A percentile compares a stretch with the other conserved stretches of the same genome.
These are phyloP conservation scores for Tetradesmus lagerheimii DNA, from an alignment of 139 green algal species.

Conservation along the genomic window DNA sequence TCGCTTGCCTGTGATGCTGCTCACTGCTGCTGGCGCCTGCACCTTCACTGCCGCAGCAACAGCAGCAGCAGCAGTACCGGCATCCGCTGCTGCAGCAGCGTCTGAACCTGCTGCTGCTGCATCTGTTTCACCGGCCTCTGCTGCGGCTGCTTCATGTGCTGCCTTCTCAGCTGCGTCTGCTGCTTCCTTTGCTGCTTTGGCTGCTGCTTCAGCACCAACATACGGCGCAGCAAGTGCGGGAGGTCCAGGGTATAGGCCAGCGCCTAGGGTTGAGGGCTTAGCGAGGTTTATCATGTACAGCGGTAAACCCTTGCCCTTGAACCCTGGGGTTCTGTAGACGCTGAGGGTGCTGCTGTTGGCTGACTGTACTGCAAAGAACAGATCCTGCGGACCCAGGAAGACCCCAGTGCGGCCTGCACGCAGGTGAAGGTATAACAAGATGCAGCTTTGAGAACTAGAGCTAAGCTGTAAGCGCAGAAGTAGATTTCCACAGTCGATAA, in stretches of 20 bases:
- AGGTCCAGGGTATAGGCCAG: conserved; percentile 47
- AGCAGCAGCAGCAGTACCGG: neutral
- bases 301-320: conserved; percentile 25
- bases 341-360: conserved; percentile 39
- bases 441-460: too few species aligned
- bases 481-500: too few species aligned
- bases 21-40: neutral
- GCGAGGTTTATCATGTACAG: conserved; percentile 50
- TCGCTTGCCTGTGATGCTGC: neutral
- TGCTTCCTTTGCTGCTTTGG: conserved; percentile 23
- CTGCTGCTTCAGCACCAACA: conserved; percentile 35
- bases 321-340: conserved; percentile 41
- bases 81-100: neutral
- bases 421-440: neutral
- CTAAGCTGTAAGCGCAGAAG: too few species aligned
- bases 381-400: conserved; percentile 60
- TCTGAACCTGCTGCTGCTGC: neutral
- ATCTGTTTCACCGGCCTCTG: neutral
- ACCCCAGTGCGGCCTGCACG: conserved; percentile 36
- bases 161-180: neutral
- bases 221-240: neutral
- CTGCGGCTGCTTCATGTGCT: conserved; percentile 10
- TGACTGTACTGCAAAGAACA: conserved; percentile 50
- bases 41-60: neutral
- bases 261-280: neutral